These are phyloP conservation scores for Kazachstania sp. DNA, from an alignment of 1,139 yeast species.

Conservation along the genomic window DNA sequence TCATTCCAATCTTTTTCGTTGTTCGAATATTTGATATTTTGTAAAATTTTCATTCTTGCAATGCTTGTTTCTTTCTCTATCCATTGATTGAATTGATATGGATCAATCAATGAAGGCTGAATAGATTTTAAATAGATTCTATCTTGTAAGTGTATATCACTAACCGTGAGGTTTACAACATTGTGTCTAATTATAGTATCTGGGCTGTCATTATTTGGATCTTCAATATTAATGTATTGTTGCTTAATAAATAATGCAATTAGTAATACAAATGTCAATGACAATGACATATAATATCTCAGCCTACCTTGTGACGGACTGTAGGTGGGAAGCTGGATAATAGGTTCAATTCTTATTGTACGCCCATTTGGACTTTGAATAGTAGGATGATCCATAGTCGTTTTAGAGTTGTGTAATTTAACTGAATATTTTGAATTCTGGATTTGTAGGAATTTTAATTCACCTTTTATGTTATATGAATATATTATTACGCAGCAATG, in stretches of 20 bases:
- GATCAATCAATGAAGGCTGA: background rate
- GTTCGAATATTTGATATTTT: conserved; percentile 35
- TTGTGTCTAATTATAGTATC: background rate
- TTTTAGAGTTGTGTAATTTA: background rate
- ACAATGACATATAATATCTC: background rate
- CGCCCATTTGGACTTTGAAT: no score
- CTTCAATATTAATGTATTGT: background rate
- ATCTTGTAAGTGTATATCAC: background rate
- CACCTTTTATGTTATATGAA: no score
- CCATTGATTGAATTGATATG: conserved; percentile 36
- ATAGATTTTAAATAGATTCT: background rate
- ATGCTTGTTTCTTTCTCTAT: conserved; percentile 39
- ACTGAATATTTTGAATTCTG: no score
- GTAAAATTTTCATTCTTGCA: conserved; percentile 47
- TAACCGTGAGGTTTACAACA: background rate
- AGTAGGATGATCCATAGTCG: background rate
- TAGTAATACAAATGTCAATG: background rate
- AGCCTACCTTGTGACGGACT: background rate
- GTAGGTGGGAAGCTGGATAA: background rate
- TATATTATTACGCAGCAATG: no score
- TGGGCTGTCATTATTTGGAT: background rate
- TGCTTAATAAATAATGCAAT: background rate
- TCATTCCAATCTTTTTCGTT: conserved; percentile 3
- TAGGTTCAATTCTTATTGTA: no score
- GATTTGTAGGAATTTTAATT: no score